Percentiles rank a stretch among this genome's conserved stretches.
Conservation (phyloP, 2,329 filamentous ascomycete species). For the Juglanconis juglandina region DNA sequence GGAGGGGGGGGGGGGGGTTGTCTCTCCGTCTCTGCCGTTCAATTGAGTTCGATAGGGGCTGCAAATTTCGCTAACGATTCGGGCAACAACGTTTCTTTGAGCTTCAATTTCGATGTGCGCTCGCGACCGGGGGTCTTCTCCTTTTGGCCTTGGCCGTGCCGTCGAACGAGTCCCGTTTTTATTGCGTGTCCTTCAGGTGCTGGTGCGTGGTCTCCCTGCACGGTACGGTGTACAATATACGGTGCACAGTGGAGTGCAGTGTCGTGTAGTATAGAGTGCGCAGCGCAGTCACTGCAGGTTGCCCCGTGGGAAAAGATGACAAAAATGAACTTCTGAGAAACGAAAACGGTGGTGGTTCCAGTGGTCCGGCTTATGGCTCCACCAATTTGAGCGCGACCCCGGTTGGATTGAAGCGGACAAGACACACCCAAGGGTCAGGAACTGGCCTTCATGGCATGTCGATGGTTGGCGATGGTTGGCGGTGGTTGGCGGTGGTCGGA, state of each 20-base stretch:
- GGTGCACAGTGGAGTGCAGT: neutral
- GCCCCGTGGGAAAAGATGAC: neutral
- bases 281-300: neutral
- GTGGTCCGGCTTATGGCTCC: neutral
- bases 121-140: conserved; percentile 20
- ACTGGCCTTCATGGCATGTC: conserved; percentile 13
- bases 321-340: neutral
- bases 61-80: conserved; percentile 41
- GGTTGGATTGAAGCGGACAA: conserved; percentile 5
- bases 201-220: neutral
- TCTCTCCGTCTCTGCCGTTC: conserved; percentile 17
- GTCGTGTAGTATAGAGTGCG: neutral
- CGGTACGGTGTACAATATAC: neutral
- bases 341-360: neutral
- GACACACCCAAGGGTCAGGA: conserved; percentile 13
- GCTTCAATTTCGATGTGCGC: conserved; percentile 27
- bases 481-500: neutral
- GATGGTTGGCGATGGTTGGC: neutral
- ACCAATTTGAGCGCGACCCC: conserved; percentile 7
- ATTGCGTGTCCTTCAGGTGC: conserved; percentile 6
- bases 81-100: conserved; percentile 26
- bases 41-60: conserved; percentile 26
- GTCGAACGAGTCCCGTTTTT: conserved; percentile 4
- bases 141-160: neutral
- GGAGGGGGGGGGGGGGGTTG: conserved; percentile 19